These are phyloP conservation scores for Geotrichum phurueaensis DNA, from an alignment of 1,139 yeast genomes.

Conservation along the genomic window DNA sequence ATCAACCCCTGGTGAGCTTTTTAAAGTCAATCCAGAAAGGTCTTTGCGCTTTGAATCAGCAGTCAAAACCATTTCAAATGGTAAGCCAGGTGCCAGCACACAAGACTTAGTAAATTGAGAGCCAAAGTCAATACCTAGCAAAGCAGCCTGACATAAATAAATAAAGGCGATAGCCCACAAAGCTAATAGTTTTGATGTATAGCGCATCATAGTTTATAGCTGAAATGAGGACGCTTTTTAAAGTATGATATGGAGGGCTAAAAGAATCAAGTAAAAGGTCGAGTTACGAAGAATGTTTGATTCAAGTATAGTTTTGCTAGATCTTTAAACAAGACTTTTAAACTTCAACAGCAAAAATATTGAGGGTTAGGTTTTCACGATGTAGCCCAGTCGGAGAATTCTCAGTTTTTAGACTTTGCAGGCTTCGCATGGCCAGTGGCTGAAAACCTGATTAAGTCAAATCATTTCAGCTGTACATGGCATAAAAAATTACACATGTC, in stretches of 20 bases:
- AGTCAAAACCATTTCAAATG: slow-evolving; percentile 80
- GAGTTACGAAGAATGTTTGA: too few relatives aligned
- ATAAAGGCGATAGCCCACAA: background rate
- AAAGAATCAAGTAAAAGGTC: too few relatives aligned
- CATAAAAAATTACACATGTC: too few relatives aligned
- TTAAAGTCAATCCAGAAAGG: slow-evolving; percentile 66
- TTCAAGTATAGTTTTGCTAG: background rate
- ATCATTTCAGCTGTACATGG: too few relatives aligned
- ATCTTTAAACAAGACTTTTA: background rate
- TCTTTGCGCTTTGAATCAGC: slow-evolving; percentile 92
- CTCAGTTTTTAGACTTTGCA: too few relatives aligned
- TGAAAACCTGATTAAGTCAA: too few relatives aligned
- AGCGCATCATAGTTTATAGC: background rate
- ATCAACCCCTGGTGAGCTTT: slow-evolving; percentile 35
- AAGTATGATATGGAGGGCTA: background rate
- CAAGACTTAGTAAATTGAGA: slow-evolving; percentile 84
- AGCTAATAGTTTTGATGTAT: background rate
- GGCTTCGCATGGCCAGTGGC: too few relatives aligned
- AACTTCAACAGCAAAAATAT: background rate
- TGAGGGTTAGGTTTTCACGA: background rate
- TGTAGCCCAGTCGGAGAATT: too few relatives aligned
- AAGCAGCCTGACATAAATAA: slow-evolving; percentile 39
- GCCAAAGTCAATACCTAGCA: slow-evolving; percentile 86
- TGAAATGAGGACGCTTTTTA: background rate
- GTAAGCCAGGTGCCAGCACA: slow-evolving; percentile 83